phyloP scores from a whole-genome alignment of 1,284 basidiomycete genomes.

The Chondrostereum purpureum region DNA sequence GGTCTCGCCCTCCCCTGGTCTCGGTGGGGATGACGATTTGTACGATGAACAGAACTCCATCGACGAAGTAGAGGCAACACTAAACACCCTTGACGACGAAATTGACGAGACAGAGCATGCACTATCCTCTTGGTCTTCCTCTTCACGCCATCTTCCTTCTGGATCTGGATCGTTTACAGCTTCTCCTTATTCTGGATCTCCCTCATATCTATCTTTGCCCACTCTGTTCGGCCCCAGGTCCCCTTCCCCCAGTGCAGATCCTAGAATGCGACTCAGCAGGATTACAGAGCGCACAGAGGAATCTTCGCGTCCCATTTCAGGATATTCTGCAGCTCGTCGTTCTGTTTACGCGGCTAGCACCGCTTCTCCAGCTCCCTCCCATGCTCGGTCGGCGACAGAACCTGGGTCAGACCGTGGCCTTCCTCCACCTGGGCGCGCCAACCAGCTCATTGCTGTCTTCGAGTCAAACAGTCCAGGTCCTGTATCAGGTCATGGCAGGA shows the following conservation, averaged over 20 bases:
- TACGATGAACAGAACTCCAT: constrained; percentile 42
- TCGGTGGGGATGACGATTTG: constrained; percentile 21
- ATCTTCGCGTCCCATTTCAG: constrained; percentile 37
- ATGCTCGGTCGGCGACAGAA: constrained; percentile 38
- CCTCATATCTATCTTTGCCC: constrained; percentile 38
- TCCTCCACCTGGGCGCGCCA: constrained; percentile 54
- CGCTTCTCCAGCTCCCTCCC: constrained; percentile 22
- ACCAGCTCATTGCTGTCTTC: constrained; percentile 68
- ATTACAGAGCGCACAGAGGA: constrained; percentile 58
- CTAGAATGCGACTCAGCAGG: constrained; percentile 42
- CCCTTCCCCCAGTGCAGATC: constrained; percentile 30
- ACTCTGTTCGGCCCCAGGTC: constrained; percentile 25
- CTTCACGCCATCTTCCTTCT: constrained; percentile 14
- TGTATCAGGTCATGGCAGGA: constrained; percentile 39
- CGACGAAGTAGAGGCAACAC: constrained; percentile 61
- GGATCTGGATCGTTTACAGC: constrained; percentile 20
- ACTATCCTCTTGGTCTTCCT: constrained; percentile 49
- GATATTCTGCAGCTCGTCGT: constrained; percentile 23
- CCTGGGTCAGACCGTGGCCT: constrained; percentile 34
- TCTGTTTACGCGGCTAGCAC: constrained; percentile 29
- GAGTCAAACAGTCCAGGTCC: constrained; percentile 43
- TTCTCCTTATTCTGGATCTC: constrained; percentile 33
- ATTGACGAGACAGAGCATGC: constrained; percentile 55
- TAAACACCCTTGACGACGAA: constrained; percentile 59
- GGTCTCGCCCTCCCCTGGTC: constrained; percentile 2